Percentiles rank a stretch among this genome's conserved stretches.
phyloP scores from a whole-genome alignment of 257 asterid species.

The Ilex aquifolium region DNA sequence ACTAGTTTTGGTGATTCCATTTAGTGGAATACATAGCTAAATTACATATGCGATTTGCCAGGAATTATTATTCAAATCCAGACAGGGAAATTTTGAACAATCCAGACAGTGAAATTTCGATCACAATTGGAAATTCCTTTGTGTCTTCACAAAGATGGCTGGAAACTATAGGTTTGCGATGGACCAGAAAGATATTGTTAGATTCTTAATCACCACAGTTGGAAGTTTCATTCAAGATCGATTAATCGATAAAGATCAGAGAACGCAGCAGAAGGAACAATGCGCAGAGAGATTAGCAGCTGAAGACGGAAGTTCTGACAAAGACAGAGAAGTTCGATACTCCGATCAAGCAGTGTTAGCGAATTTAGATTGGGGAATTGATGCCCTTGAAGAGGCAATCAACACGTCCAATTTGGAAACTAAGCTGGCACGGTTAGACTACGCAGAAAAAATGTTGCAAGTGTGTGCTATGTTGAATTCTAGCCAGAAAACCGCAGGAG shows the following conservation, averaged over 20 bases:
- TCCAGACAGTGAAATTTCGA: neutral
- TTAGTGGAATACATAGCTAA: neutral
- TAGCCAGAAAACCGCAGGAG: conserved; percentile 60
- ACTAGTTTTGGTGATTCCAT: neutral
- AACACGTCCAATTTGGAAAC: conserved; percentile 58
- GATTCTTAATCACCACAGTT: conserved; percentile 37
- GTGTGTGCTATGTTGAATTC: conserved; percentile 72
- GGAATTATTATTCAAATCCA: neutral
- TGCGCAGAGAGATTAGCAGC: conserved; percentile 85
- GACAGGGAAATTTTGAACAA: neutral
- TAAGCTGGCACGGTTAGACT: conserved; percentile 63
- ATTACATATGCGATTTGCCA: neutral
- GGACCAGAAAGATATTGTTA: conserved; percentile 58
- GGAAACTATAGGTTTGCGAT: conserved; percentile 47
- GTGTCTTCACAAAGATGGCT: conserved; percentile 19
- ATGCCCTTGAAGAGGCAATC: conserved; percentile 81
- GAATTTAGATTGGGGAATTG: conserved; percentile 84
- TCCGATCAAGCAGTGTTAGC: conserved; percentile 86
- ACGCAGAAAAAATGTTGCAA: conserved; percentile 78
- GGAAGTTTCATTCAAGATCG: conserved; percentile 64
- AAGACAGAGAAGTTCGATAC: conserved; percentile 45
- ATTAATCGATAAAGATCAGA: conserved; percentile 41
- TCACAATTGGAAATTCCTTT: neutral
- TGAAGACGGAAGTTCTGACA: conserved; percentile 38
- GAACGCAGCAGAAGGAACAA: conserved; percentile 57